Base-by-base conservation (phyloP, 2,329 filamentous ascomycete species). In the Xylariales sp. region DNA sequence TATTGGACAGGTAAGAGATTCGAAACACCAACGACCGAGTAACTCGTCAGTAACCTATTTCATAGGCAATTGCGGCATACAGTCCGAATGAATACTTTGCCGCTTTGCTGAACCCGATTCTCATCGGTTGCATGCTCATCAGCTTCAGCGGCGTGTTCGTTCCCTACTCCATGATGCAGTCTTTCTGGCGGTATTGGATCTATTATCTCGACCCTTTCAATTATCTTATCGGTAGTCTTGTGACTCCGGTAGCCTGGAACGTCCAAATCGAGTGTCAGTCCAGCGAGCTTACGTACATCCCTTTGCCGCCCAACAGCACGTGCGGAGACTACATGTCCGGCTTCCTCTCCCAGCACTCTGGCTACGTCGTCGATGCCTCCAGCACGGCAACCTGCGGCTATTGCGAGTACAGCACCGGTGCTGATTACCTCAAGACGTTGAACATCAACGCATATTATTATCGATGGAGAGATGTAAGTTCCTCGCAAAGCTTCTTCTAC, bases 161-260 rank as follows among this genome's bases (percentile, higher is more conserved):
- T 7, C 34, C 34, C 5, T 37, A 37, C 13, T 14, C 15, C 4
- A 13, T 29, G 5, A 37, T 37, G 7, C 34, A 37, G 15, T 14
- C 34, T 2, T 37, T 37, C 6, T 37, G 34, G 34, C 16, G 34
- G 5, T 37, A 29, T 18, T 37, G 34, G 48, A 81, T 87, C 76
- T 87, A 88, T 56, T 74, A 82, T 25, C 63, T 85, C 37, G 85
- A 78, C 1, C 85, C 86, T 0, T 81, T 90, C 55, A 86, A 83
- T 0, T 91, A 91, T 55, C 65, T 88, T 3, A 74, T 88, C 24
- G 71, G 74, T 29, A 81, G 77, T 1, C 72, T 91, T 54, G 58
- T 88, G 5, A 71, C 77, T 0, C 74, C 75, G 3, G 79, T 75
- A 1, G 62, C 90, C 17, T 81, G 81, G 10, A 76, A 81, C 46